Base-by-base conservation (phyloP, 1,284 basidiomycete species). In the Ustilago cynodontis region DNA sequence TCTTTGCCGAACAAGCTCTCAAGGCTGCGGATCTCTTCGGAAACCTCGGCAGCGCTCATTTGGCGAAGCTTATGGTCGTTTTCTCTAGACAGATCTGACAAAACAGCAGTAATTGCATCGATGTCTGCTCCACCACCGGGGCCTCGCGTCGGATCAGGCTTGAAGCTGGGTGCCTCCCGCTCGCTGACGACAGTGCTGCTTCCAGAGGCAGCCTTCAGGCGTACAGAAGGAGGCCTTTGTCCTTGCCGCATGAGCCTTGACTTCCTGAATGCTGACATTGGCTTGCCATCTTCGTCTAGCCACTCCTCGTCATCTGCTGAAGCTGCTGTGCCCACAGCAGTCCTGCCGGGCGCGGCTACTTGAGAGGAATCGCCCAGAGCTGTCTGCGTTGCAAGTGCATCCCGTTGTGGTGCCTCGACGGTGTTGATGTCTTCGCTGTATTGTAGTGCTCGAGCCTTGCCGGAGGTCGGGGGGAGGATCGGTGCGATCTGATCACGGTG, bases 241-340 rank as follows among this genome's bases (percentile, higher is more conserved):
- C 78, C 71, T 51, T 78, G 65, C 39, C 70, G 67, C 24, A 75
- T 47, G n/a, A 84, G 49, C 16, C 78, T 66, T 3, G 82, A 68
- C 61, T 77, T 84, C 16, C 81, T 64, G 64, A 85, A 85, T 5
- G 82, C 82, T 3, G 83, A 84, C 77, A 85, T 81, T 4, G 76
- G 75, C 45, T 60, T 69, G 14, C 77, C 80, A 28, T 74, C 64
- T 29, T 82, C 78, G 49, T 79, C 80, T 3, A 79, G 59, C 77
- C 73, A 77, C 39, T 74, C 77, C 43, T 77, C 77, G 1, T 69
- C 77, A 9, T 76, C 72, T 37, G 49, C 58, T 22, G 62, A 13
- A 8, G 33, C 14, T 10, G 31, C 22, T 33, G 8, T 18, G 26
- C 22, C 14, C 14, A 18, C 29, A 2, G 33, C 43, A 5, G 54